A percentile compares a stretch with the other conserved stretches of the same genome.
Evolutionary conservation across 2,329 filamentous ascomycete genomes (phyloP).

Genomic region (Bipolaris zeicola): DNA sequence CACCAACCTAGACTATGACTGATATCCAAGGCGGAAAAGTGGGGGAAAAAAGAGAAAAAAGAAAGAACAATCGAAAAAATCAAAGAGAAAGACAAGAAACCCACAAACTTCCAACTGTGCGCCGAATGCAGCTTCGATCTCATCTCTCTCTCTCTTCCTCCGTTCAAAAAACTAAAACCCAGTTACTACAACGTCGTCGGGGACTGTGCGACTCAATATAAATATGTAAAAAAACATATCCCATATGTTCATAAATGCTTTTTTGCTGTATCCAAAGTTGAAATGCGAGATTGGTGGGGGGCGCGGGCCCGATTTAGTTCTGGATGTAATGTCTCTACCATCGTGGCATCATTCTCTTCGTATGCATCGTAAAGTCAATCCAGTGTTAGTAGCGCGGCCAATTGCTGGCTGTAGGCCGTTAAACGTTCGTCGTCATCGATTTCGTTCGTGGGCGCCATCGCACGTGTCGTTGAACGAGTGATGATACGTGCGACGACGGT

Average conservation of each 20-base stretch:
- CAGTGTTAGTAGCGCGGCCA: slow-evolving; percentile 32
- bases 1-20: slow-evolving; percentile 9
- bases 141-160: not conserved
- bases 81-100: not conserved
- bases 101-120: slow-evolving; percentile 5
- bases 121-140: slow-evolving; percentile 9
- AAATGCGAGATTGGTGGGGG: slow-evolving; percentile 26
- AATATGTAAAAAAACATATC: slow-evolving; percentile 18
- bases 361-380: slow-evolving; percentile 48
- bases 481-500: slow-evolving; percentile 26
- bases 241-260: slow-evolving; percentile 44
- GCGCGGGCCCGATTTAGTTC: slow-evolving; percentile 36
- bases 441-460: slow-evolving; percentile 37
- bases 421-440: slow-evolving; percentile 39
- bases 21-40: slow-evolving; percentile 4
- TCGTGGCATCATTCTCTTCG: slow-evolving; percentile 51
- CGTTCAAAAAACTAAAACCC: not conserved
- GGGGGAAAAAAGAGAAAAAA: not conserved
- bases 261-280: slow-evolving; percentile 36
- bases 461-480: slow-evolving; percentile 32
- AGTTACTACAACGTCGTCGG: slow-evolving; percentile 4
- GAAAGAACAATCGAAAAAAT: not conserved
- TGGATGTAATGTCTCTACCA: slow-evolving; percentile 47
- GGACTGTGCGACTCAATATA: slow-evolving; percentile 4
- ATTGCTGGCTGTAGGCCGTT: slow-evolving; percentile 37